Evolutionary conservation across 2,329 filamentous ascomycete species (phyloP), one percentile per base, ranked within the genome.

Genomic region (Pseudogymnoascus sp.): DNA sequence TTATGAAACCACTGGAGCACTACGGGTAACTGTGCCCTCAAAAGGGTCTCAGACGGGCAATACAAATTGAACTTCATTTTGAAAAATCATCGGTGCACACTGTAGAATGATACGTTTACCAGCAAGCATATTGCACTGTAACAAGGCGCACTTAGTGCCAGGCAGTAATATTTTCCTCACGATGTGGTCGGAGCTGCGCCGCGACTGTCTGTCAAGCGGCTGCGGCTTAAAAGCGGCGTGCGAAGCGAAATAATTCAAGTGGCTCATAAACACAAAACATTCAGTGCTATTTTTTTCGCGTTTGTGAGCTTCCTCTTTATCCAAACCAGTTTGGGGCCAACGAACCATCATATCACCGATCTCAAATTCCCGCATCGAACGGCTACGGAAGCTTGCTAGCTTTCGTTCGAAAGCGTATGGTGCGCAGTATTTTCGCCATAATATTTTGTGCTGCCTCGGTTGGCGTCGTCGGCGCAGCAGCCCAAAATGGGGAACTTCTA

Each of bases 331-430:
- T 20, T 32, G 47, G 9, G 28, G 47, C 32, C 47, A 54, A 54
- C 47, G 47, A 54, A 54, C 47, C 47, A 54, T 32, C 28, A 54
- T 54, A 32, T 54, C 47, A 20, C 47, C 47, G 47, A 54, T 54
- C 47, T 54, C 28, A 32, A 32, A 54, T 54, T 28, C n/a, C 9
- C 6, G 6, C 47, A 8, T 54, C 25, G 9, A 16, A 54, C 47
- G 18, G 7, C 47, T 30, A 32, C 47, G 47, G 8, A 54, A 32
- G 28, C 47, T 54, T 20, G 47, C 47, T 20, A 25, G 47, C 28
- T 54, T 54, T 54, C 47, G n/a, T 32, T 32, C 18, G 28, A 54
- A 54, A 32, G 28, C 4, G 28, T 9, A 54, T 54, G 47, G 47
- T 54, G 47, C 16, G 11, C 28, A 54, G 47, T 54, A 6, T 43